phyloP scores from a whole-genome alignment of 2,329 filamentous ascomycete genomes.

The Pochonia chlamydosporia region DNA sequence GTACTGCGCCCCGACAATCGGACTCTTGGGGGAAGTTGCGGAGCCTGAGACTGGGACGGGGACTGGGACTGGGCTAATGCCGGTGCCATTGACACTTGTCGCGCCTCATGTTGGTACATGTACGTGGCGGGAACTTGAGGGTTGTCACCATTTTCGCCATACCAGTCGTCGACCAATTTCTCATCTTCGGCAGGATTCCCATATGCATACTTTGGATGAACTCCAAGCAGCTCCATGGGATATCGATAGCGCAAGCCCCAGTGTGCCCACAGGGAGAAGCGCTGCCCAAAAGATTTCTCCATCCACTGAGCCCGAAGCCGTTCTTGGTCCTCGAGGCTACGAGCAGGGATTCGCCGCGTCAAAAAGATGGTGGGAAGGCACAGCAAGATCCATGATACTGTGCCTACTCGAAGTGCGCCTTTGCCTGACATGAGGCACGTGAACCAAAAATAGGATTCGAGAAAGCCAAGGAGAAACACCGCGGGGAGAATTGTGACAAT shows the following conservation, averaged over 20 bases:
- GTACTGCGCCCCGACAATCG: too few species aligned
- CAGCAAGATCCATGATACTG: slow-evolving; percentile 22
- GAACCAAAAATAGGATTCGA: slow-evolving; percentile 27
- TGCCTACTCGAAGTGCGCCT: slow-evolving; percentile 21
- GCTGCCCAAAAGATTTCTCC: slow-evolving; percentile 3
- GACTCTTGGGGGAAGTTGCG: not conserved
- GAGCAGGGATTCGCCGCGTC: slow-evolving; percentile 9
- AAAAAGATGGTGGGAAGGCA: slow-evolving; percentile 10
- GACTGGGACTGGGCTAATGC: not conserved
- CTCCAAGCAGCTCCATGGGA: slow-evolving; percentile 12
- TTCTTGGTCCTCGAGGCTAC: slow-evolving; percentile 8
- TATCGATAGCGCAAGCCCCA: slow-evolving; percentile 14
- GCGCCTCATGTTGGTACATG: not conserved
- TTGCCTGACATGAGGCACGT: slow-evolving; percentile 24
- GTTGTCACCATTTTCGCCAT: not conserved
- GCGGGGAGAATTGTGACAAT: slow-evolving; percentile 19
- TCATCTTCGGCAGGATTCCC: not conserved
- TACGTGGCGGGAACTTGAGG: not conserved
- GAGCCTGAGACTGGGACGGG: not conserved
- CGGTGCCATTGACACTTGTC: not conserved
- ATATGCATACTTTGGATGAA: slow-evolving; percentile 3
- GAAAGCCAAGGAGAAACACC: slow-evolving; percentile 23
- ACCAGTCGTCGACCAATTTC: not conserved
- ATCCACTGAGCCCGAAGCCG: slow-evolving; percentile 12
- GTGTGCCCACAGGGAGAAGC: slow-evolving; percentile 13